Conservation (phyloP, 163 green algal genomes). For the Smithsoniella earleae region DNA sequence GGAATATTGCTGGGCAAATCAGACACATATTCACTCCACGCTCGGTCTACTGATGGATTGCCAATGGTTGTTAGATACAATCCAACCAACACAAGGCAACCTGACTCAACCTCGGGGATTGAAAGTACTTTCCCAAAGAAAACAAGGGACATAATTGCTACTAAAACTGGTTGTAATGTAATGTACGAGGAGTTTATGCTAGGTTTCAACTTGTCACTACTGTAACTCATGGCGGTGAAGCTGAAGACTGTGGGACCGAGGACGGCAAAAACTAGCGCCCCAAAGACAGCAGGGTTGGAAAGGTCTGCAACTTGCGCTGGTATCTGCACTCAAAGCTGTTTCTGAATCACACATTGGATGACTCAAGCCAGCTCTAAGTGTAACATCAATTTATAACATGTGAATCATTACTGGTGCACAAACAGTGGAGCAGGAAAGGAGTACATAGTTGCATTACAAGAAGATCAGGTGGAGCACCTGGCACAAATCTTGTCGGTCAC, state of each 20-base stretch:
- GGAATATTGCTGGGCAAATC: constrained; percentile 22
- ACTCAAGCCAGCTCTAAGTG: too few relatives aligned
- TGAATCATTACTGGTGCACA: too few relatives aligned
- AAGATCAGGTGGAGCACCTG: too few relatives aligned
- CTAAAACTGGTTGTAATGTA: constrained; percentile 11
- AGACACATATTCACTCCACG: constrained; percentile 21
- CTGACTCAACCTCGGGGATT: constrained; percentile 4
- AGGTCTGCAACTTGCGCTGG: background rate
- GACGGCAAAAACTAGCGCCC: constrained; percentile 13
- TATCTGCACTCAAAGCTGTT: background rate
- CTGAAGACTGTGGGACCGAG: constrained; percentile 22
- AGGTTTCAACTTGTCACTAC: constrained; percentile 13
- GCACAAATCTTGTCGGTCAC: constrained; percentile 1
- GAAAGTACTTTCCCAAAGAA: background rate
- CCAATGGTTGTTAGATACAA: constrained; percentile 13
- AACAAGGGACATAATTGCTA: background rate
- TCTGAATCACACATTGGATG: too few relatives aligned
- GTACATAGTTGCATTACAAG: too few relatives aligned
- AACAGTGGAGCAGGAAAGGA: too few relatives aligned
- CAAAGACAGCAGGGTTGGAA: background rate
- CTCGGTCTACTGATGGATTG: background rate
- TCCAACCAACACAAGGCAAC: background rate
- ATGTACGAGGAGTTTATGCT: constrained; percentile 24
- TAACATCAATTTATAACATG: too few relatives aligned
- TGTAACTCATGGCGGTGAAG: constrained; percentile 28